These are phyloP conservation scores for Astrothelium macrocarpum DNA, from an alignment of 495 filamentous ascomycete genomes.

Conservation along the genomic window DNA sequence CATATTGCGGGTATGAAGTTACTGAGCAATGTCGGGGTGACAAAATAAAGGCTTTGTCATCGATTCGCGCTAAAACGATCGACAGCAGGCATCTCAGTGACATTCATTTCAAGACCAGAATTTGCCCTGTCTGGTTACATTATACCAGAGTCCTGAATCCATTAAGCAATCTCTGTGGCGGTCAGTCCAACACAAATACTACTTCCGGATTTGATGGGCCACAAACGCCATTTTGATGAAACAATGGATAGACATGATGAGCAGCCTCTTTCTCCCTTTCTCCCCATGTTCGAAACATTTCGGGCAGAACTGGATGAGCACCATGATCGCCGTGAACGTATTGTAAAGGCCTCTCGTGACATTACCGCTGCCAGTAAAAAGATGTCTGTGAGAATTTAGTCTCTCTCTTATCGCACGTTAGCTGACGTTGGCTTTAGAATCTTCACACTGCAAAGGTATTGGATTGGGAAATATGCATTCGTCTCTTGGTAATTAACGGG, in stretches of 20 bases:
- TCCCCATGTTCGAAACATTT: constrained; percentile 75
- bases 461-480: neutral
- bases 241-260: constrained; percentile 12
- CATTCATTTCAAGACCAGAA: neutral
- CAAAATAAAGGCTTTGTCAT: too few species aligned
- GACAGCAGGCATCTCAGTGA: neutral
- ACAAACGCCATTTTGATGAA: constrained; percentile 21
- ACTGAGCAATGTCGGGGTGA: too few species aligned
- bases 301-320: constrained; percentile 86
- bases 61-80: neutral
- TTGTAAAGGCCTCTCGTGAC: constrained; percentile 82
- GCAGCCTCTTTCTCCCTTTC: constrained; percentile 35
- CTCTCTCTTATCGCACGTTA: neutral
- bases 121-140: neutral
- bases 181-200: neutral
- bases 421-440: constrained; percentile 48
- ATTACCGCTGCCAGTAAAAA: constrained; percentile 94
- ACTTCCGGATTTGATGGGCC: constrained; percentile 12
- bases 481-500: constrained; percentile 5
- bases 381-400: constrained; percentile 51
- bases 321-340: constrained; percentile 79
- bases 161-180: too few species aligned
- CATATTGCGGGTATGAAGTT: too few species aligned
- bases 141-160: too few species aligned
- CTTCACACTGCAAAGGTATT: constrained; percentile 85